Conservation (phyloP, 176 grass and related monocot genomes). For the Pontederia crassipes region DNA sequence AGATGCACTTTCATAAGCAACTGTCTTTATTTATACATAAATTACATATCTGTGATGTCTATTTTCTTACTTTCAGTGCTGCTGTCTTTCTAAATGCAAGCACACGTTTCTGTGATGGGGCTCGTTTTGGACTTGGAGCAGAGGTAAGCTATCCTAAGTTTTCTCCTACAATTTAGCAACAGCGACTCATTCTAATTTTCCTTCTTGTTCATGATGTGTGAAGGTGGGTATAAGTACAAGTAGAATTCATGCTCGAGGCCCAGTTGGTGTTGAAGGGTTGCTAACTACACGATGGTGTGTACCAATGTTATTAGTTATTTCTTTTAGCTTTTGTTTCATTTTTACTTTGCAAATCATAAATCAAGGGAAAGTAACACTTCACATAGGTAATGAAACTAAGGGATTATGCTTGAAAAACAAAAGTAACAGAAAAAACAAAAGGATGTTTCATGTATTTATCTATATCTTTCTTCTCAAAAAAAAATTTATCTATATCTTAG, state of each 20-base stretch:
- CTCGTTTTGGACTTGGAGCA: conserved; percentile 97
- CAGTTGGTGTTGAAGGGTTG: conserved; percentile 93
- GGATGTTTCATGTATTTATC: too few relatives aligned
- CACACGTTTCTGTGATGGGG: conserved; percentile 84
- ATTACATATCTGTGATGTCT: conserved; percentile 13
- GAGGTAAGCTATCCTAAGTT: conserved; percentile 45
- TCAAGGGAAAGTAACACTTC: too few relatives aligned
- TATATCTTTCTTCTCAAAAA: too few relatives aligned
- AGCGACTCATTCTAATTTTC: conserved; percentile 8
- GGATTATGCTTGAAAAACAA: too few relatives aligned
- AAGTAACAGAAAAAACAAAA: too few relatives aligned
- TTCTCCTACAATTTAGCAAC: background rate
- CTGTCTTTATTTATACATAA: background rate
- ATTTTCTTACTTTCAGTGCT: conserved; percentile 39
- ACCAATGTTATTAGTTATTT: conserved; percentile 3
- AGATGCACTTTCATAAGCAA: too few relatives aligned
- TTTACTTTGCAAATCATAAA: background rate
- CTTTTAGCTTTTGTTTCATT: background rate
- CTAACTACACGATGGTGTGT: conserved; percentile 80
- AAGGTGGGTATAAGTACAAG: conserved; percentile 99
- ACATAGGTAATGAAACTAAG: too few relatives aligned
- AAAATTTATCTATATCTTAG: too few relatives aligned
- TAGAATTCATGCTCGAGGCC: conserved; percentile 94
- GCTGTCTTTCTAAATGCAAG: conserved; percentile 92
- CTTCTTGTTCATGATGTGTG: conserved; percentile 26